These are phyloP conservation scores for Fusarium tuaranense DNA, from an alignment of 2,329 filamentous ascomycete species.

Conservation along the genomic window DNA sequence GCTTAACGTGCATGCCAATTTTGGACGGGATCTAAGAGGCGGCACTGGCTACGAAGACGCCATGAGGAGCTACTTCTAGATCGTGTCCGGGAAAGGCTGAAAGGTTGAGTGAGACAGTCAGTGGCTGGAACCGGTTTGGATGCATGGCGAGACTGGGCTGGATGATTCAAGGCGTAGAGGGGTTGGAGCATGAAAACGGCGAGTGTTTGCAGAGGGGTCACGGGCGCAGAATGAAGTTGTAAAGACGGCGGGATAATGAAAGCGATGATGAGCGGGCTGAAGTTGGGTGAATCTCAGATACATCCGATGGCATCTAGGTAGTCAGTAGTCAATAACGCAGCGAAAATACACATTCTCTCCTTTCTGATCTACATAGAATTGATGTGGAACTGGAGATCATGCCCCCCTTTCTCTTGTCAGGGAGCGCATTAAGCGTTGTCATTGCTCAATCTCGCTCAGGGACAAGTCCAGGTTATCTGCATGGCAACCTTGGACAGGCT, in stretches of 20 bases:
- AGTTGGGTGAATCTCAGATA: not conserved
- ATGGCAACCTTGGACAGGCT: not conserved
- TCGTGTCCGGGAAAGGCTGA: slow-evolving; percentile 1
- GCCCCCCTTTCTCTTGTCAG: slow-evolving; percentile 15
- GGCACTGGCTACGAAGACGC: slow-evolving; percentile 84
- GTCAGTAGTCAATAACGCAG: not conserved
- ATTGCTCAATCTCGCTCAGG: slow-evolving; percentile 29
- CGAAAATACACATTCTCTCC: not conserved
- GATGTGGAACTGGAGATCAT: not conserved
- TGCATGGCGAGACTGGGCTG: not conserved
- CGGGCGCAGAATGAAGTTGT: not conserved
- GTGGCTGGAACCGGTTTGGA: not conserved
- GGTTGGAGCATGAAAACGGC: not conserved
- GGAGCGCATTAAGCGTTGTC: not conserved
- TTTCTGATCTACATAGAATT: not conserved
- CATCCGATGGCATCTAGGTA: not conserved
- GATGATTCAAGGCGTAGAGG: not conserved
- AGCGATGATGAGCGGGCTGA: not conserved
- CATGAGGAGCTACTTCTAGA: slow-evolving; percentile 81
- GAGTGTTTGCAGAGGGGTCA: not conserved
- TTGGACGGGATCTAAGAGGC: slow-evolving; percentile 85
- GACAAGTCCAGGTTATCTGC: slow-evolving; percentile 23
- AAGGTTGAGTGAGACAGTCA: not conserved
- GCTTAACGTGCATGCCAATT: slow-evolving; percentile 85
- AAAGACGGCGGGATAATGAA: not conserved